phyloP scores from a whole-genome alignment of 306 rosid genomes.

The Sindora glabra region DNA sequence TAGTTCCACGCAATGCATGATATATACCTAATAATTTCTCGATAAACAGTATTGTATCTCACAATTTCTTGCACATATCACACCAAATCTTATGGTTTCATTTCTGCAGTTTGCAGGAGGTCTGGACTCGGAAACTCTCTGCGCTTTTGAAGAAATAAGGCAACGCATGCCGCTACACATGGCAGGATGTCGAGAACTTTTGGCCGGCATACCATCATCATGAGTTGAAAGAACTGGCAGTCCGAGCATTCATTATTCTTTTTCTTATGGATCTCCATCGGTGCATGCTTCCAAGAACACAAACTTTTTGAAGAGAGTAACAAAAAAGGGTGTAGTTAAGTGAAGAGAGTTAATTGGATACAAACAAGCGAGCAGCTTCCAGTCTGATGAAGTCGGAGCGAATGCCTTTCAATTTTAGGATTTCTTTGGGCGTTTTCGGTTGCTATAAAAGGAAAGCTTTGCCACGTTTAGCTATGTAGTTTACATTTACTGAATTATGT shows the following conservation, averaged over 20 bases:
- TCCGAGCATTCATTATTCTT: slow-evolving; percentile 26
- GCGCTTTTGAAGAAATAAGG: slow-evolving; percentile 78
- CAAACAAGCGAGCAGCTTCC: neutral
- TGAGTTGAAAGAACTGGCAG: slow-evolving; percentile 18
- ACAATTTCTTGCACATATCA: no score
- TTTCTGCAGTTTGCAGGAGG: slow-evolving; percentile 85
- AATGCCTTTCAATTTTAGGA: no score
- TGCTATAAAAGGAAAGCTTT: no score
- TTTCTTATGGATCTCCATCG: no score
- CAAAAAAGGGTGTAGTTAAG: neutral
- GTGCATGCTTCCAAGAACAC: no score
- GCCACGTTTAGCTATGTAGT: no score
- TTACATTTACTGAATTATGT: no score
- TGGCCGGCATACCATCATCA: slow-evolving; percentile 53
- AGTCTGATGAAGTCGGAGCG: no score
- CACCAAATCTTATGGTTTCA: neutral
- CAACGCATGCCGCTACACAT: slow-evolving; percentile 52
- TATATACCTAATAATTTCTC: no score
- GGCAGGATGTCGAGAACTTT: slow-evolving; percentile 48
- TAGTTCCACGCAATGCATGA: no score
- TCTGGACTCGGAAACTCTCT: slow-evolving; percentile 76
- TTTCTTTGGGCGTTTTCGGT: no score
- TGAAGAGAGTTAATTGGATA: slow-evolving; percentile 5
- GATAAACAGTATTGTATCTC: no score
- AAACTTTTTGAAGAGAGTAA: slow-evolving; percentile 17